phyloP scores from a whole-genome alignment of 1,284 basidiomycete genomes.

The Sanghuangporus baumii region DNA sequence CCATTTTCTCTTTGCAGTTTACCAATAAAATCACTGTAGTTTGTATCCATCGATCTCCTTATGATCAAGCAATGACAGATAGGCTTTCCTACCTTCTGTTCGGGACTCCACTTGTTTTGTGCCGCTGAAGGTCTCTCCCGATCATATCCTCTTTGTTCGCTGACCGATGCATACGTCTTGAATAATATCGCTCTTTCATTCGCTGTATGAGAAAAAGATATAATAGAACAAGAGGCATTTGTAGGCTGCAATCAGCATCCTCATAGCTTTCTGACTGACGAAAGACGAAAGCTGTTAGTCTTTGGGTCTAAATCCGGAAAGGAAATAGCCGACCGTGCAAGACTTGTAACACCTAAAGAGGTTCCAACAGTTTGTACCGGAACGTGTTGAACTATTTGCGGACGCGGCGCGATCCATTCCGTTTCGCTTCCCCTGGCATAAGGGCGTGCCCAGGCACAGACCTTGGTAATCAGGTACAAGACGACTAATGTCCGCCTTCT shows the following conservation, averaged over 20 bases:
- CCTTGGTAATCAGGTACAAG: neutral
- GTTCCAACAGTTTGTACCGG: neutral
- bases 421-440: no score
- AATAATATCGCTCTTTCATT: no score
- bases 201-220: no score
- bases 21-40: neutral
- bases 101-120: neutral
- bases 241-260: neutral
- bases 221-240: no score
- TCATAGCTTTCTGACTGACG: neutral
- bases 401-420: no score
- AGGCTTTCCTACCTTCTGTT: neutral
- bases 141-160: neutral
- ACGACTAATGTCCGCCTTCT: neutral
- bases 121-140: neutral
- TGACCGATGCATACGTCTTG: no score
- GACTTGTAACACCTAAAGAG: neutral
- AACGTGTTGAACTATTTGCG: no score
- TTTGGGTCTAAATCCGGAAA: neutral
- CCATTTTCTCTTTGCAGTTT: neutral
- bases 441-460: neutral
- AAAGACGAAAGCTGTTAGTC: neutral
- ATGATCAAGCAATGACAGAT: neutral
- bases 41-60: neutral
- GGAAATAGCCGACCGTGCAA: neutral